These are phyloP conservation scores for Podospora anserina DNA, from an alignment of 495 filamentous ascomycete species.

Conservation along the genomic window DNA sequence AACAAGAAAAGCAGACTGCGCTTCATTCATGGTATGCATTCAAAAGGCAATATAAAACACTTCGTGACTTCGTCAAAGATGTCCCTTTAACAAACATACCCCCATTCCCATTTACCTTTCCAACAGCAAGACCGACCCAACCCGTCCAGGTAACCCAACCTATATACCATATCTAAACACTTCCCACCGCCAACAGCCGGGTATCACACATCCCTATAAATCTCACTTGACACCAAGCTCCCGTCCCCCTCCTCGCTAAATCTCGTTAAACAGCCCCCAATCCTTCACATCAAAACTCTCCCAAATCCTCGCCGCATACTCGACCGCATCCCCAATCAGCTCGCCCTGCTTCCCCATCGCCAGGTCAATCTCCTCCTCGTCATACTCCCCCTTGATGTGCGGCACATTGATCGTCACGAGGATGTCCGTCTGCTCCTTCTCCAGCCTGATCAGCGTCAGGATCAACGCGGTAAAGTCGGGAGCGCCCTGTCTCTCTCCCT, in stretches of 20 bases:
- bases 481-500: slow-evolving; percentile 25
- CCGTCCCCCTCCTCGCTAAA: slow-evolving; percentile 22
- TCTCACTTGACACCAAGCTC: not conserved
- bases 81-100: too few relatives aligned
- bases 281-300: slow-evolving; percentile 71
- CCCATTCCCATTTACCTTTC: too few relatives aligned
- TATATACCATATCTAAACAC: too few relatives aligned
- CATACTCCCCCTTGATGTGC: slow-evolving; percentile 62
- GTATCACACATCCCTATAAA: not conserved
- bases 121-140: too few relatives aligned
- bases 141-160: too few relatives aligned
- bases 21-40: too few relatives aligned
- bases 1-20: too few relatives aligned
- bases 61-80: too few relatives aligned
- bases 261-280: slow-evolving; percentile 72
- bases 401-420: slow-evolving; percentile 88
- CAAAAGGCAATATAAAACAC: too few relatives aligned
- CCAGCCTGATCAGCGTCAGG: slow-evolving; percentile 68
- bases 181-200: too few relatives aligned
- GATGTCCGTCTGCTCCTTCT: slow-evolving; percentile 76
- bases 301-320: slow-evolving; percentile 59
- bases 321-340: slow-evolving; percentile 59
- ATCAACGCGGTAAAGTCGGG: slow-evolving; percentile 63
- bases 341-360: slow-evolving; percentile 58
- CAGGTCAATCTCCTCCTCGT: slow-evolving; percentile 62